Percentiles rank a stretch among this genome's conserved stretches.
phyloP scores from a whole-genome alignment of 331 rosid species.

The Quercus tomentella region DNA sequence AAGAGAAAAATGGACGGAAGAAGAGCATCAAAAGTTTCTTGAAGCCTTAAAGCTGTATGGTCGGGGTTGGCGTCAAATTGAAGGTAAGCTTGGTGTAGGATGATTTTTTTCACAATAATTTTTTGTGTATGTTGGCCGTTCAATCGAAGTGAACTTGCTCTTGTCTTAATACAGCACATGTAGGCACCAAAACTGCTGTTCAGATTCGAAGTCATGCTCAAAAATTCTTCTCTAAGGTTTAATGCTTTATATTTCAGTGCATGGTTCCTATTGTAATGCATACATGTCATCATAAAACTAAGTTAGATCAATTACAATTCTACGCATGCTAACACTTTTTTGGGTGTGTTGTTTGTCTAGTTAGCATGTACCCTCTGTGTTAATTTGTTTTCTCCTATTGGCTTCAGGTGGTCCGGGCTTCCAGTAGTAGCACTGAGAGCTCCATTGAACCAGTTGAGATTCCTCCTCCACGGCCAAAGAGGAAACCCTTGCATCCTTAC shows the following conservation, averaged over 20 bases:
- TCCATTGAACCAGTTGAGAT: slow-evolving; percentile 60
- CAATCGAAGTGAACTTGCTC: slow-evolving; percentile 29
- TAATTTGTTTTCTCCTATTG: slow-evolving; percentile 15
- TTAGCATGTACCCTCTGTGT: slow-evolving; percentile 4
- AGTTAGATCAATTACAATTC: neutral
- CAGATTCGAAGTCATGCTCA: slow-evolving; percentile 99
- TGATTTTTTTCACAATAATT: neutral
- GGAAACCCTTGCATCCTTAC: slow-evolving; percentile 93
- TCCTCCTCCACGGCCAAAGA: slow-evolving; percentile 99
- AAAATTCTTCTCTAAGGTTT: slow-evolving; percentile 96
- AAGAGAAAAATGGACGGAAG: slow-evolving; percentile 97
- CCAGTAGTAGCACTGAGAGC: slow-evolving; percentile 50
- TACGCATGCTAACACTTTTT: neutral
- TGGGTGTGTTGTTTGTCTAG: neutral
- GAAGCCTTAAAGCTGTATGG: slow-evolving; percentile 95
- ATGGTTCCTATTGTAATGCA: neutral
- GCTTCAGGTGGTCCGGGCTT: slow-evolving; percentile 71
- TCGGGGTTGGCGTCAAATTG: slow-evolving; percentile 97
- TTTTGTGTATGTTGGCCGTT: neutral
- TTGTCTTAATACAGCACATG: slow-evolving; percentile 73
- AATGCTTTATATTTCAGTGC: slow-evolving; percentile 1
- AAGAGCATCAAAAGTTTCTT: slow-evolving; percentile 89
- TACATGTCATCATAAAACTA: neutral
- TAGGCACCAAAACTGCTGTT: slow-evolving; percentile 95
- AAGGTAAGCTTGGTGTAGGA: slow-evolving; percentile 50